A percentile compares a stretch with the other conserved stretches of the same genome.
Evolutionary conservation across 257 asterid species (phyloP).

Genomic region (Petunia secreta): DNA sequence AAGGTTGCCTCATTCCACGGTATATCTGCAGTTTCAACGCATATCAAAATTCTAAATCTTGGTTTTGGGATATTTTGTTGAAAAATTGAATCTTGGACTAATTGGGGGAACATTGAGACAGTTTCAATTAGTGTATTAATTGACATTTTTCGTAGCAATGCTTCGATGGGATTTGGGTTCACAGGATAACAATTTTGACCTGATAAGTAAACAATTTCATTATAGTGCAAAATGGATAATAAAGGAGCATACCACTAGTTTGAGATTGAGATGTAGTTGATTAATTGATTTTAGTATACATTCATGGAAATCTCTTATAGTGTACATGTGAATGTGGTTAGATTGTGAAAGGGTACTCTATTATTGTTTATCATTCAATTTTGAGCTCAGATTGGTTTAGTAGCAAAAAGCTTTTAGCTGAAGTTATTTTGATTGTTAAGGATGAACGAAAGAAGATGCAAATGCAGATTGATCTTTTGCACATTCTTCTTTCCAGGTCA

Average conservation of each 20-base stretch:
- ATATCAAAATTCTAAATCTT: no score
- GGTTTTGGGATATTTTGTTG: background rate
- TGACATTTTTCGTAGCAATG: background rate
- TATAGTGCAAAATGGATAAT: no score
- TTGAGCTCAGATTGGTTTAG: background rate
- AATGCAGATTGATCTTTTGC: background rate
- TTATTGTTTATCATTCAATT: background rate
- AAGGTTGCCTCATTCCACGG: no score
- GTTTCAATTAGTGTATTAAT: background rate
- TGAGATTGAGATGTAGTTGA: background rate
- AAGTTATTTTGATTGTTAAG: background rate
- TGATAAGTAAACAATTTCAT: no score
- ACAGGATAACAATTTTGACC: no score
- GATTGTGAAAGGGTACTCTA: background rate
- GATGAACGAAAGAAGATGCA: background rate
- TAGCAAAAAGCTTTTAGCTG: background rate
- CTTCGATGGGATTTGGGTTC: no score
- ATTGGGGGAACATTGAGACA: background rate
- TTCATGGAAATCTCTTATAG: background rate
- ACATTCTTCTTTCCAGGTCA: constrained; percentile 53
- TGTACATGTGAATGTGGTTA: background rate
- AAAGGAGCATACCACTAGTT: no score
- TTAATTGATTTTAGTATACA: background rate
- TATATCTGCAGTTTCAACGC: no score
- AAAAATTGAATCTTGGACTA: background rate